Evolutionary conservation across 2,329 filamentous ascomycete species (phyloP), one percentile per base, ranked within the genome.

Genomic region (Daldinia sp.): DNA sequence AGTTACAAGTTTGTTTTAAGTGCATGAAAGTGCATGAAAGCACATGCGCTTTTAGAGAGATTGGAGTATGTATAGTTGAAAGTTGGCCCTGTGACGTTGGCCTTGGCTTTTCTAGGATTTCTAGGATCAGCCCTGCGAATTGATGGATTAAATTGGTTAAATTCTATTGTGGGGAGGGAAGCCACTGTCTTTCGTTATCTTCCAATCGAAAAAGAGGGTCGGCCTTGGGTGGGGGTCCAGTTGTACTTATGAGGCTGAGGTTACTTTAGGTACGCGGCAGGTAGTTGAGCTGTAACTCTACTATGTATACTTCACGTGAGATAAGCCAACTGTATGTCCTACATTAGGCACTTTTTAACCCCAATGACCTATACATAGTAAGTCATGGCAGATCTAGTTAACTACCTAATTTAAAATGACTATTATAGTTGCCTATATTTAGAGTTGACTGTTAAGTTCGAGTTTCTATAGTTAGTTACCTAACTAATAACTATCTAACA

Each of bases 231-330:
- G 65, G 41, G 63, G 60, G 54, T 39, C 53, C 67, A 50, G 10
- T n/a, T 20, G 28, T 57, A 42, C 66, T 59, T 63, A 55, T 71
- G 67, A 73, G 70, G 71, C 69, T 72, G 63, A 69, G 59, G 53
- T 56, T 65, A 30, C 20, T 46, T 20, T 15, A 30, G 5, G 7
- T 20, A 18, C 35, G 35, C 12, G 20, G 41, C 2, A 44, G 42
- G 42, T 23, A 44, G 9, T 20, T 20, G 18, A 23, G n/a, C 18
- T 20, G 42, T 23, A 44, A 44, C 44, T 26, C 13, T 28, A n/a
- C n/a, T n/a, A n/a, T n/a, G n/a, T n/a, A 12, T 23, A 48, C 6
- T 51, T 51, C 46, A 51, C 46, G 46, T 51, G 46, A 51, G 46
- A 51, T 51, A 51, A 51, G 28, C 28, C 15, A 30, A 10, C 13